phyloP scores from a whole-genome alignment of 2,329 filamentous ascomycete species.

The Metarhizium rileyi region DNA sequence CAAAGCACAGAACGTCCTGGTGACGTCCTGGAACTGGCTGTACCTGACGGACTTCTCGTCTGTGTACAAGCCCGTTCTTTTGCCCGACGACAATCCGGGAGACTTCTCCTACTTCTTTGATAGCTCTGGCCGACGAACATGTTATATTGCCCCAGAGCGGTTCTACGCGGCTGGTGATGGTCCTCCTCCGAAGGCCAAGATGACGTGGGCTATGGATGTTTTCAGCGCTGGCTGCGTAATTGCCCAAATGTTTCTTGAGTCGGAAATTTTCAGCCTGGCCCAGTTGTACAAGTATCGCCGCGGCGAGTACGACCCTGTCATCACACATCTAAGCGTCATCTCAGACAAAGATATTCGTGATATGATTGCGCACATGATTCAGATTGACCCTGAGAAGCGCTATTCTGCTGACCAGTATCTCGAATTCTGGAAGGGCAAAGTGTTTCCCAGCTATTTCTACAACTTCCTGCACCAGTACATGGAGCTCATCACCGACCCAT shows the following conservation, averaged over 20 bases:
- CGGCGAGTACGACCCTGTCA: constrained; percentile 82
- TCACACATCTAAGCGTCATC: constrained; percentile 74
- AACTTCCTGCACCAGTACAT: constrained; percentile 97
- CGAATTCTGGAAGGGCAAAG: constrained; percentile 82
- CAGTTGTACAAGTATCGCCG: constrained; percentile 92
- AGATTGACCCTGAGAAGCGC: constrained; percentile 81
- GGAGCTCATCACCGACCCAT: constrained; percentile 87
- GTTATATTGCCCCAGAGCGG: constrained; percentile 88
- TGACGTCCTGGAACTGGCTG: constrained; percentile 99
- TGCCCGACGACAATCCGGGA: constrained; percentile 93
- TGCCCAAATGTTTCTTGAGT: constrained; percentile 88
- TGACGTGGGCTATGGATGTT: constrained; percentile 94
- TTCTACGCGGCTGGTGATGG: constrained; percentile 67
- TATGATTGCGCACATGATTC: constrained; percentile 92
- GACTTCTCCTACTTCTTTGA: constrained; percentile 99
- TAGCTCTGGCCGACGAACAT: constrained; percentile 80
- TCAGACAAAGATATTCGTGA: constrained; percentile 79
- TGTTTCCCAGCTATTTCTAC: constrained; percentile 95
- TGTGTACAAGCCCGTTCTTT: constrained; percentile 83
- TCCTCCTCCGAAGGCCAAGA: constrained; percentile 47
- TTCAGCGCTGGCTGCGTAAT: constrained; percentile 97
- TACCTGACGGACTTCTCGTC: constrained; percentile 97
- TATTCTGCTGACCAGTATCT: constrained; percentile 93
- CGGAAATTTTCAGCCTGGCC: constrained; percentile 94
- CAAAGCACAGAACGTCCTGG: constrained; percentile 93